A percentile compares a stretch with the other conserved stretches of the same genome.
phyloP scores from a whole-genome alignment of 768 basidiomycete species.

The Lactifluus subvellereus region DNA sequence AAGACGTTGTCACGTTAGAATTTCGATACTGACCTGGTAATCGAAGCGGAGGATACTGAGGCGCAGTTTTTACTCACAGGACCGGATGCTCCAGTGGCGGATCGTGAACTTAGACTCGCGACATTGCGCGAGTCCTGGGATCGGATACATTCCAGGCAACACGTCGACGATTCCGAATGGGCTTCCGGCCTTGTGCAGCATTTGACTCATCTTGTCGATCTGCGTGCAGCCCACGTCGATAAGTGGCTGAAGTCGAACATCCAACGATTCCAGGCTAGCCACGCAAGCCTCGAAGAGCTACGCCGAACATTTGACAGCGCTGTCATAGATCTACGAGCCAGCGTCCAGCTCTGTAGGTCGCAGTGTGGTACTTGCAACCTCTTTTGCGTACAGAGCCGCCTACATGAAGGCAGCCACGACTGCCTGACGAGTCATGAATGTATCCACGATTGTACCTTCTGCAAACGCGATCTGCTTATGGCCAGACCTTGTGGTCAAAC shows the following conservation, averaged over 20 bases:
- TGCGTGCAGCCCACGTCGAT: slow-evolving; percentile 43
- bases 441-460: slow-evolving; percentile 39
- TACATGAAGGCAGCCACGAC: slow-evolving; percentile 44
- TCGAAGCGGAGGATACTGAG: slow-evolving; percentile 36
- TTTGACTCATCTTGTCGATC: slow-evolving; percentile 37
- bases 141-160: slow-evolving; percentile 31
- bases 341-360: slow-evolving; percentile 45
- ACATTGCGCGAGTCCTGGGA: slow-evolving; percentile 32
- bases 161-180: slow-evolving; percentile 41
- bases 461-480: slow-evolving; percentile 28
- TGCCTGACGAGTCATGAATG: slow-evolving; percentile 50
- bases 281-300: slow-evolving; percentile 43
- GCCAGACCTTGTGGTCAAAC: slow-evolving; percentile 39
- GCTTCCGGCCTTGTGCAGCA: slow-evolving; percentile 34
- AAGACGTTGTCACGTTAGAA: slow-evolving; percentile 34
- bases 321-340: slow-evolving; percentile 41
- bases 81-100: slow-evolving; percentile 20
- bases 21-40: slow-evolving; percentile 42
- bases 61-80: slow-evolving; percentile 32
- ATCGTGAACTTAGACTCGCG: slow-evolving; percentile 28
- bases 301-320: slow-evolving; percentile 41
- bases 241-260: slow-evolving; percentile 49
- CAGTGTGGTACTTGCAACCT: slow-evolving; percentile 46
- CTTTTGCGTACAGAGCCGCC: slow-evolving; percentile 41
- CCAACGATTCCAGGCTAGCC: slow-evolving; percentile 39